Evolutionary conservation across 352 stramenopile genomes (phyloP).

Genomic region (Phytophthora idaei): DNA sequence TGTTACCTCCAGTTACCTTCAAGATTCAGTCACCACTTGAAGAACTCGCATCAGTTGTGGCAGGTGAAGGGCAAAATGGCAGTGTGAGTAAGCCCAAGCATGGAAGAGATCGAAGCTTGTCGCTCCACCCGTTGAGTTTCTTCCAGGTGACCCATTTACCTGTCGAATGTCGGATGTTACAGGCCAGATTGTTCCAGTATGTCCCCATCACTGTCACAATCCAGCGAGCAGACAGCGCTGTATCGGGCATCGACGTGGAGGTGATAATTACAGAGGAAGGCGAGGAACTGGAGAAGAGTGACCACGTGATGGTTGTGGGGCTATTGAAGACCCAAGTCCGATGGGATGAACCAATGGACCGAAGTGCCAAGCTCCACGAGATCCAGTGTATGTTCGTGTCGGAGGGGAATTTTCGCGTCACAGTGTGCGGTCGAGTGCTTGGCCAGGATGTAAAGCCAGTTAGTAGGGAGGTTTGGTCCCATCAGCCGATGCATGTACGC

Average conservation of each 20-base stretch:
- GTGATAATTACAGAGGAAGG: constrained; percentile 45
- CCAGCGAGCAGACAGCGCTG: constrained; percentile 10
- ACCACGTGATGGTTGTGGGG: constrained; percentile 47
- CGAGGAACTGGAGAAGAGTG: constrained; percentile 19
- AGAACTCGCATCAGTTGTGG: not conserved
- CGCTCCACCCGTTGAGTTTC: constrained; percentile 24
- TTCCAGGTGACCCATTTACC: constrained; percentile 29
- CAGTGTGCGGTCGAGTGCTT: constrained; percentile 40
- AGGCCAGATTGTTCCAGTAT: constrained; percentile 33
- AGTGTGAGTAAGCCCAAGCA: constrained; percentile 2
- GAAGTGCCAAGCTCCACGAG: constrained; percentile 31
- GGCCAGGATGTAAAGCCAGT: constrained; percentile 17
- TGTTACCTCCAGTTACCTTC: constrained; percentile 40
- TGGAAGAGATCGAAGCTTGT: constrained; percentile 11
- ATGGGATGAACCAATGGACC: constrained; percentile 23
- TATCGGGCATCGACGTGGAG: constrained; percentile 31
- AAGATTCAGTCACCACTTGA: constrained; percentile 24
- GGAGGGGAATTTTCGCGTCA: constrained; percentile 56
- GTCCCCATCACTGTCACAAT: constrained; percentile 31
- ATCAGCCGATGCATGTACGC: constrained; percentile 52
- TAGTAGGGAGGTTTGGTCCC: constrained; percentile 44
- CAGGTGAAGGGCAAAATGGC: constrained; percentile 23
- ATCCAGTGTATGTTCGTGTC: constrained; percentile 72
- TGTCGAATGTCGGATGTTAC: constrained; percentile 10
- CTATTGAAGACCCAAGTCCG: constrained; percentile 37